A percentile compares a stretch with the other conserved stretches of the same genome.
These are phyloP conservation scores for Neofusicoccum sp. DNA, from an alignment of 2,329 filamentous ascomycete genomes.

Conservation along the genomic window DNA sequence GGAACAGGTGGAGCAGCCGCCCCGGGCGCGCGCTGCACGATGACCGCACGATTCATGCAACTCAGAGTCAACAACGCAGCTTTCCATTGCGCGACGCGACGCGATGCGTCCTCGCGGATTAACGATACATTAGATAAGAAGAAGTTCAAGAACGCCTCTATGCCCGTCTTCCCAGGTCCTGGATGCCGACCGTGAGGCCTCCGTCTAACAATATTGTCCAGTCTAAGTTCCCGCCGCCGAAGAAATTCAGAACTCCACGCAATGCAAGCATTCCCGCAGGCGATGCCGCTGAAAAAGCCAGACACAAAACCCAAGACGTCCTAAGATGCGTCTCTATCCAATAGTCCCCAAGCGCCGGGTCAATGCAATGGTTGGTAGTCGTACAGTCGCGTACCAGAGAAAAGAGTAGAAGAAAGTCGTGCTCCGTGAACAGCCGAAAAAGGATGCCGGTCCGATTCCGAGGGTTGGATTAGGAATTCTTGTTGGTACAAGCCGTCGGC, in stretches of 20 bases:
- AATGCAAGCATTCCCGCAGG: not conserved
- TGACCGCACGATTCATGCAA: constrained; percentile 7
- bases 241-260: constrained; percentile 5
- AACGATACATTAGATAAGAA: constrained; percentile 9
- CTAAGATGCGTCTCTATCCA: constrained; percentile 1
- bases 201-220: constrained; percentile 6
- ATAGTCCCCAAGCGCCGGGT: constrained; percentile 7
- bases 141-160: constrained; percentile 10
- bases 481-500: not conserved
- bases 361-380: constrained; percentile 10
- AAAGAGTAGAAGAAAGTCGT: constrained; percentile 14
- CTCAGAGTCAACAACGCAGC: not conserved
- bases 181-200: constrained; percentile 9
- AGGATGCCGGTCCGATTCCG: constrained; percentile 6
- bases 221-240: not conserved
- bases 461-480: constrained; percentile 1
- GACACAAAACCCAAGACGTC: not conserved
- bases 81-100: not conserved
- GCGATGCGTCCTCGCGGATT: not conserved
- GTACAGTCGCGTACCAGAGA: constrained; percentile 9
- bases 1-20: not conserved
- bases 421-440: constrained; percentile 10
- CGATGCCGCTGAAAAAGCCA: constrained; percentile 1
- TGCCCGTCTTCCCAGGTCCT: not conserved
- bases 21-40: not conserved